Evolutionary conservation across 2,329 filamentous ascomycete species (phyloP), one percentile per base, ranked within the genome.

Genomic region (Pseudogymnoascus verrucosus): DNA sequence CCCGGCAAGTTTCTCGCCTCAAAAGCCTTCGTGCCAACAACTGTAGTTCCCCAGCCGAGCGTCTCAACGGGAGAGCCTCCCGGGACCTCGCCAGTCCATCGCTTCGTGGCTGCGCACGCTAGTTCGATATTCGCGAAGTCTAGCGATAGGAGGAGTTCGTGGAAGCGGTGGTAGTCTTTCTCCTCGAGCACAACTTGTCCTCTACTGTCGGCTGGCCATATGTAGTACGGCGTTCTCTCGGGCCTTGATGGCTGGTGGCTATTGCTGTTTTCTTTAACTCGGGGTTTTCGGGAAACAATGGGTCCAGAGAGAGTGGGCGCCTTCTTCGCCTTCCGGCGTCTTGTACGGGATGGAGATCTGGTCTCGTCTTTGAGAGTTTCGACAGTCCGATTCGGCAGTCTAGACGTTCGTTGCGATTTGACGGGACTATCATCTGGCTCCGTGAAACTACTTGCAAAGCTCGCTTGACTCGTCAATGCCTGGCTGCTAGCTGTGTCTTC

Each of bases 11-110:
- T 54, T 0, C 70, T 60, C 5, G 65, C 64, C 7, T 71, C 67
- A 10, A 71, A 62, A 34, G 74, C 73, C 34, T 74, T 74, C 34
- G 70, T 74, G 0, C 86, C 86, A 3, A 74, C 71, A 1, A 88
- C 75, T 0, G 76, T 74, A 7, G 79, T 71, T 0, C 82, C 82
- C 84, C 84, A 88, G 19, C 73, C 69, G 0, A 77, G 74, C 0
- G 81, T 65, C 66, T 70, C 68, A 16, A 44, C 65, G 1, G 68
- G 65, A 47, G 65, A 65, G 36, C 66, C 70, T 60, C 68, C 80
- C 14, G 82, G 82, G 1, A 88, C 84, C 70, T 93, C 89, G 12
- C 80, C 80, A 47, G 86, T 79, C 89, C 90, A 95, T 62, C 88
- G 84, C 61, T 75, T 77, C 2, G 89, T 90, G 70, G 89, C 91